Conservation (phyloP, 306 rosid genomes). For the Castanea sativa region DNA sequence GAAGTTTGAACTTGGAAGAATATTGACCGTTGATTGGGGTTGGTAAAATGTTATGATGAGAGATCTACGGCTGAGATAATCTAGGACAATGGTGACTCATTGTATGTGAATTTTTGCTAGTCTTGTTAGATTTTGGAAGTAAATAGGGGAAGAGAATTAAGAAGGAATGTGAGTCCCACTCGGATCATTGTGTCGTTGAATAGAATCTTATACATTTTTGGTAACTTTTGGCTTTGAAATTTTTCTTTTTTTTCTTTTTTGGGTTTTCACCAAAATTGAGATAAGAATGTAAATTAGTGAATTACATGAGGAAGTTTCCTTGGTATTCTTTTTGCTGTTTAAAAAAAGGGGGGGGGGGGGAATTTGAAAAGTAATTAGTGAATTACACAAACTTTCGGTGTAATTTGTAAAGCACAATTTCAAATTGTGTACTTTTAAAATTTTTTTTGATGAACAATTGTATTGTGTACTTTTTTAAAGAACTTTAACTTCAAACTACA, state of each 20-base stretch:
- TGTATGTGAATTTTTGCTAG: not conserved
- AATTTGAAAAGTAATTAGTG: no score
- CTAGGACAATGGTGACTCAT: not conserved
- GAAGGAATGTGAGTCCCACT: constrained; percentile 8
- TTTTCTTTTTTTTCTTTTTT: not conserved
- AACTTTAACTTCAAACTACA: no score
- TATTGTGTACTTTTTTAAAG: no score
- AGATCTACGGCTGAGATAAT: constrained; percentile 3
- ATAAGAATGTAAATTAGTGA: not conserved
- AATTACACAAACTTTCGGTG: no score
- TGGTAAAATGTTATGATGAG: not conserved
- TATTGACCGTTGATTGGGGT: constrained; percentile 18
- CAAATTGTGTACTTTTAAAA: not conserved
- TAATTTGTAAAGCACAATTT: not conserved
- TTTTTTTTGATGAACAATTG: no score
- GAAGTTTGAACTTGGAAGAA: not conserved
- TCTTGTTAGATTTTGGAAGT: not conserved
- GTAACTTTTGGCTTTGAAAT: not conserved
- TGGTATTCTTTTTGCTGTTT: no score
- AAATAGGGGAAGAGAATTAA: constrained; percentile 2
- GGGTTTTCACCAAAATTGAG: not conserved
- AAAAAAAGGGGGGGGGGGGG: no score
- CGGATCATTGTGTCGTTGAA: constrained; percentile 47
- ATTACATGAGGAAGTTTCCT: not conserved
- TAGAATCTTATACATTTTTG: not conserved